Percentiles rank a stretch among this genome's conserved stretches.
phyloP scores from a whole-genome alignment of 1,284 basidiomycete species.

The Cutaneotrichosporon sp. region DNA sequence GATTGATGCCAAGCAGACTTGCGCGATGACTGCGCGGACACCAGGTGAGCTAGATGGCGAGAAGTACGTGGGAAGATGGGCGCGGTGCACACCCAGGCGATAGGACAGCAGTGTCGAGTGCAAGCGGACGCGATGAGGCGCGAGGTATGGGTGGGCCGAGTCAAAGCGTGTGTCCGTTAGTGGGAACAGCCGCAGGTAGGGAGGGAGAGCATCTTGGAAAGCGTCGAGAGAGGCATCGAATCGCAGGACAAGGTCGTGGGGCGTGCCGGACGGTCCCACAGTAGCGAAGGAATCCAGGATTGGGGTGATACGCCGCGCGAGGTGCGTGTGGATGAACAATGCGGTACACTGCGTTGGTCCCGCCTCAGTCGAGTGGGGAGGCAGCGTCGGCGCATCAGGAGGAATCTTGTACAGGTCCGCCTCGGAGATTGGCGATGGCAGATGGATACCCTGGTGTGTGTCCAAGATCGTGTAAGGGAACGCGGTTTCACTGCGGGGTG shows the following conservation, averaged over 20 bases:
- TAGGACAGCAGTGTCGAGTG: constrained; percentile 37
- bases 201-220: constrained; percentile 42
- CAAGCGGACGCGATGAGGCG: constrained; percentile 36
- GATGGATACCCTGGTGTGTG: constrained; percentile 37
- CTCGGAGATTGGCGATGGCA: constrained; percentile 42
- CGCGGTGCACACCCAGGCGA: constrained; percentile 36
- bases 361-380: constrained; percentile 31
- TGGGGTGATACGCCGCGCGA: constrained; percentile 35
- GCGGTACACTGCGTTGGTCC: constrained; percentile 37
- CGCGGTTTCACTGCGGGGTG: constrained; percentile 23
- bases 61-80: constrained; percentile 35
- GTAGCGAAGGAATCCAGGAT: constrained; percentile 42
- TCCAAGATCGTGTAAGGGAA: constrained; percentile 45
- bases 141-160: constrained; percentile 32
- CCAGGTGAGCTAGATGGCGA: constrained; percentile 23
- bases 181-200: constrained; percentile 40
- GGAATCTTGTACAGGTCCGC: constrained; percentile 35
- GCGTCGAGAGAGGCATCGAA: constrained; percentile 38
- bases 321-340: constrained; percentile 40
- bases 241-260: constrained; percentile 33
- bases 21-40: constrained; percentile 30
- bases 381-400: constrained; percentile 26
- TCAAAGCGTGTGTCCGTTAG: constrained; percentile 38
- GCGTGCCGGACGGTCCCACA: constrained; percentile 31
- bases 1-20: constrained; percentile 34